Base-by-base conservation (phyloP, 345 rosid genomes). In the Balakata baccata region DNA sequence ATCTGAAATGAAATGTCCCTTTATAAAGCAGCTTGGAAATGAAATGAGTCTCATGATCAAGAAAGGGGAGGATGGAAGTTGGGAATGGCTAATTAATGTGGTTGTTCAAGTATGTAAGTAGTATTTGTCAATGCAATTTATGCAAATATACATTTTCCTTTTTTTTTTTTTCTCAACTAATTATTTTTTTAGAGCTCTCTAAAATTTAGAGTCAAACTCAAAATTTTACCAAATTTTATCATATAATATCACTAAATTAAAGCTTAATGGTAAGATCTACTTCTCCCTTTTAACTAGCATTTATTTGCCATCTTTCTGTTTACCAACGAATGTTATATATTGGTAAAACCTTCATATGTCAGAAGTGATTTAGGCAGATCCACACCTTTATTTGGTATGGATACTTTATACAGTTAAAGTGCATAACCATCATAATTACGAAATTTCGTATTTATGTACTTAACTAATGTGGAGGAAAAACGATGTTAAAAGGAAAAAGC, bases 51-150 rank as follows among this genome's bases (percentile, higher is more conserved):
- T 29, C 34, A 1, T 29, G 34, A 29, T 29, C 0, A 37, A 29
- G 72, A 52, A 78, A 64, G 66, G 46, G 82, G 84, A 65, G 20
- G 88, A 79, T 79, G 72, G 86, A 25, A 46, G 86, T 75, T 83
- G 82, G 74, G 85, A 34, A 54, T 25, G 68, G 20, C 47, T 57
- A 80, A 70, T 86, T 73, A 86, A 83, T 81, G 82, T 39, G 64
- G 86, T 77, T 47, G 84, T 72, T 79, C 73, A 65, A 80, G 62
- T 63, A 47, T 34, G 11, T 6, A n/a, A n/a, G n/a, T 54, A 46
- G 65, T 79, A 79, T 75, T 79, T 50, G 20, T 51, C 11, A 2
- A 72, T 38, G 11, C 17, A 12, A 20, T 22, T 3, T 57, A 8
- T 20, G 12, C 34, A 58, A 29, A 5, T 16, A n/a, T 57, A 23